Evolutionary conservation across 768 basidiomycete genomes (phyloP).

Genomic region (Gymnopilus junonius): DNA sequence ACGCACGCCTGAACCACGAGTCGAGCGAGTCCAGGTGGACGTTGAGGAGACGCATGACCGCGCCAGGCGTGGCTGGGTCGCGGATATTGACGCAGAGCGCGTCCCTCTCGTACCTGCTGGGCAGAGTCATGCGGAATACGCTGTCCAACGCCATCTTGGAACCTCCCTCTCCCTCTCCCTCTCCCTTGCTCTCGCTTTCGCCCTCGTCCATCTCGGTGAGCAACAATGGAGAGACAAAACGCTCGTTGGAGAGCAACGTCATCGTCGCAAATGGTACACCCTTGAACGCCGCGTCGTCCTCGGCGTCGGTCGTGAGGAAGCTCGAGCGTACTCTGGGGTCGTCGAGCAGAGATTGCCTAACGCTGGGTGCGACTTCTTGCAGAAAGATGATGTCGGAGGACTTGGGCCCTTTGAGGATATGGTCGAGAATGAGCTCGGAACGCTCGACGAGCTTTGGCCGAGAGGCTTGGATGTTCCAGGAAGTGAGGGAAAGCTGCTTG

Average conservation of each 20-base stretch:
- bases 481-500: slow-evolving; percentile 39
- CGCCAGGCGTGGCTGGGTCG: slow-evolving; percentile 21
- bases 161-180: background rate
- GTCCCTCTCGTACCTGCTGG: slow-evolving; percentile 40
- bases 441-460: slow-evolving; percentile 33
- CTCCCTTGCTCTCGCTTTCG: too few relatives aligned
- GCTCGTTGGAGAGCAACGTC: slow-evolving; percentile 39
- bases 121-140: slow-evolving; percentile 32
- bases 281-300: slow-evolving; percentile 38
- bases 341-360: slow-evolving; percentile 35
- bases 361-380: slow-evolving; percentile 40
- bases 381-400: slow-evolving; percentile 41
- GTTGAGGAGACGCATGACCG: slow-evolving; percentile 16
- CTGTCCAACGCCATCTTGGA: background rate
- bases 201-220: too few relatives aligned
- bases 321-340: slow-evolving; percentile 34
- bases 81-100: slow-evolving; percentile 42
- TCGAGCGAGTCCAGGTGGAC: slow-evolving; percentile 40
- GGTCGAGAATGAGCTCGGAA: slow-evolving; percentile 36
- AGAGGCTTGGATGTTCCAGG: slow-evolving; percentile 44
- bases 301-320: slow-evolving; percentile 41
- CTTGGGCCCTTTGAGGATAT: slow-evolving; percentile 33
- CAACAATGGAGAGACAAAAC: slow-evolving; percentile 38
- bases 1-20: slow-evolving; percentile 26
- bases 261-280: slow-evolving; percentile 39